Base-by-base conservation (phyloP, 208 protist genomes). In the Crithidia sp. region DNA sequence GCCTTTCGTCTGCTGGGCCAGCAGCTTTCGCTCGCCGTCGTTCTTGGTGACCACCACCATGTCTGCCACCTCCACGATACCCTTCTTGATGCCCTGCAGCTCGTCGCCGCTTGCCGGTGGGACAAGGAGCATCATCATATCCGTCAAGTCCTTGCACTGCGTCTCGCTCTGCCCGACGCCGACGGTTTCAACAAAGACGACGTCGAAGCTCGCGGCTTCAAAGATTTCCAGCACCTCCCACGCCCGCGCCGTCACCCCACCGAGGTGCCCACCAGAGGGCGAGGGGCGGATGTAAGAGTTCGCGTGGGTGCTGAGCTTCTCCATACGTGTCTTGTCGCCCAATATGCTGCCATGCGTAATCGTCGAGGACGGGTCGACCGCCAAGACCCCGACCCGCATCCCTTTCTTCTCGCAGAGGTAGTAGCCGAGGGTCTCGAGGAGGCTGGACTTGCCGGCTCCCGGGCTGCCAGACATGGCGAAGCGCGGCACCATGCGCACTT, bases 291-390 rank as follows among this genome's bases (percentile, higher is more conserved):
- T 87, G 76, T 88, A 99, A 10, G 97, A 94, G 53, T 88, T 86
- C 2, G 58, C 60, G 63, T 98, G 65, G 0, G 62, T 81, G n/a
- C 93, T 81, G 0, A 99, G 85, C 62, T 92, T 82, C 13, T 76
- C 57, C 98, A 99, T 99, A 43, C 97, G 85, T 3, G 97, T 99
- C 74, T 98, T 98, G 77, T 99, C 98, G 8, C 97, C 98, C 2
- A 99, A 72, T 17, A 99, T 98, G 77, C 87, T 94, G 13, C 97
- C 98, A 53, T 96, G 90, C 0, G 91, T 95, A 19, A 86, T 81
- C 28, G 85, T 70, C 4, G 88, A 96, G 19, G 88, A 96, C 9
- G 98, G 98, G 76, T 99, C 98, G 28, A 99, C 86, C 0, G 97
- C 95, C 54, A 98, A 66, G 0, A 98, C 93, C 0, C 92, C 96